These are phyloP conservation scores for Leccinum rimulosum DNA, from an alignment of 768 basidiomycete genomes.

Conservation along the genomic window DNA sequence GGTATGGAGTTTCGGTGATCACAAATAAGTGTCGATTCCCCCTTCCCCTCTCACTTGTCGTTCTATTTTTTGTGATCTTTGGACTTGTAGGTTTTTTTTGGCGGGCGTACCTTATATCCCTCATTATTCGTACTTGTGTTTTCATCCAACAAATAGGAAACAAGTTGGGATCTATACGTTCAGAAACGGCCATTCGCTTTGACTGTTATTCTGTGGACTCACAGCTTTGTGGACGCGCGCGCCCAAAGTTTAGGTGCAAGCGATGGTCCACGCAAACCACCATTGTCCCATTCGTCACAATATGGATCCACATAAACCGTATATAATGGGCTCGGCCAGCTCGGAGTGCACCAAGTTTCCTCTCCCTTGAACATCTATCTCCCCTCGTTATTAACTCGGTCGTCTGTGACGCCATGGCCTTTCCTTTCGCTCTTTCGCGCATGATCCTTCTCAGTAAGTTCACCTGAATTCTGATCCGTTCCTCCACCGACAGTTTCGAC, in stretches of 20 bases:
- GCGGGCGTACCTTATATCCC: slow-evolving; percentile 7
- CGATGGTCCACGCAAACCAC: slow-evolving; percentile 5
- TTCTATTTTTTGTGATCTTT: not conserved
- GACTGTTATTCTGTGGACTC: not conserved
- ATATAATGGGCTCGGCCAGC: slow-evolving; percentile 16
- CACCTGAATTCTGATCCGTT: not conserved
- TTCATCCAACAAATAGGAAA: not conserved
- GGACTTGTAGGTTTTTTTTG: not conserved
- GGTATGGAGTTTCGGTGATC: slow-evolving; percentile 71
- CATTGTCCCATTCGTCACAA: slow-evolving; percentile 10
- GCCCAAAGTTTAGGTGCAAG: not conserved
- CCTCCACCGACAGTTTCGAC: slow-evolving; percentile 2
- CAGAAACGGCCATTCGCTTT: not conserved
- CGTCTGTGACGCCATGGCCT: slow-evolving; percentile 21
- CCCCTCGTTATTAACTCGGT: not conserved
- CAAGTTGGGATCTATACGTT: too few species aligned
- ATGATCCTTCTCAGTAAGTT: slow-evolving; percentile 20
- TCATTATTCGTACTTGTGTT: not conserved
- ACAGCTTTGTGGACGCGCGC: slow-evolving; percentile 2
- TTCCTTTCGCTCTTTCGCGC: slow-evolving; percentile 18
- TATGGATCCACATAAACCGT: not conserved
- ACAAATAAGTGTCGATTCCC: slow-evolving; percentile 8
- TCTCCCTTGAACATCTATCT: slow-evolving; percentile 9
- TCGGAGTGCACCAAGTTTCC: not conserved
- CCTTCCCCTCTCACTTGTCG: not conserved